Base-by-base conservation (phyloP, 768 basidiomycete species). In the Naganishia randhawae region DNA sequence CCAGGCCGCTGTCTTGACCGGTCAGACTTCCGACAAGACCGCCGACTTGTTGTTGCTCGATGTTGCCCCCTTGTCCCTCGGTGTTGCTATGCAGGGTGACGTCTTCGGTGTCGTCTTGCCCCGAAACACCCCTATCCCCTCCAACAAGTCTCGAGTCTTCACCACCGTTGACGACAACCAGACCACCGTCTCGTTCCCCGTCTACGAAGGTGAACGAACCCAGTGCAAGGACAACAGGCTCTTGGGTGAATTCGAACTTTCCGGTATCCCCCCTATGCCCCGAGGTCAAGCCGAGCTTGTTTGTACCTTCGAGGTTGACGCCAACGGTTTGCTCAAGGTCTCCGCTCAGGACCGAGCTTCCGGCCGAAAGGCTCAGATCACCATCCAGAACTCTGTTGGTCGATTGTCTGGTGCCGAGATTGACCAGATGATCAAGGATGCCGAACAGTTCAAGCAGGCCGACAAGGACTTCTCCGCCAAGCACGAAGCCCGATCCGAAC, bases 151-250 rank as follows among this genome's bases (percentile, higher is more conserved):
- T 42, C 86, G 96, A 79, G 91, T 90, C 61, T 99, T 99, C 86
- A 99, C 96, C 74, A 99, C 96, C 65, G 96, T 99, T 72, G 96
- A 99, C 86, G 96, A 99, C 85, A 99, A 98, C 86, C 96, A 98
- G 84, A 99, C 96, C 71, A 95, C 91, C 70, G 96, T 99, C 83
- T 97, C 95, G 73, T 99, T 98, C 92, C 96, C 96, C 75, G 96
- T 99, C 51, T 98, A 99, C 83, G 96, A 99, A 86, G 96, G 96
- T 80, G 96, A 99, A 84, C 93, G 96, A 73, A 98, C 95, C 37
- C 95, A 98, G 79, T 99, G 96, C 85, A 91, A 93, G 77, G 96
- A 99, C 84, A 99, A 98, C 84, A 89, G 96, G 81, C 84, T 99
- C 71, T 90, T 99, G 76, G 96, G 96, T 77, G 96, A 99, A 84